Conservation (phyloP, 2,329 filamentous ascomycete species). For the Claviceps africana region DNA sequence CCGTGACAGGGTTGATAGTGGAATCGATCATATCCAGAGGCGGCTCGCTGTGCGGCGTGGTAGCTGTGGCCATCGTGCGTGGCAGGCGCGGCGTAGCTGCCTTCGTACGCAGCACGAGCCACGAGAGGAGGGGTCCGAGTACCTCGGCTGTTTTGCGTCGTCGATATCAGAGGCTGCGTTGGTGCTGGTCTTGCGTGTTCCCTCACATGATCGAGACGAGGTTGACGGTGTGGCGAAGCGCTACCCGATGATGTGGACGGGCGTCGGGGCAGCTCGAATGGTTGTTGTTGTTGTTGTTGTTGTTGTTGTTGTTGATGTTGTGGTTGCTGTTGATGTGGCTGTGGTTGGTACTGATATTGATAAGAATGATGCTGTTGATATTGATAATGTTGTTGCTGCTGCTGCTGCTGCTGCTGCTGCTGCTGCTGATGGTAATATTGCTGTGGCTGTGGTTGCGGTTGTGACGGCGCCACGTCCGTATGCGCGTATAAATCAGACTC, state of each 20-base stretch:
- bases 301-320: neutral
- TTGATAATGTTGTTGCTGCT: neutral
- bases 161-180: slow-evolving; percentile 32
- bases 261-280: slow-evolving; percentile 23
- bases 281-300: neutral
- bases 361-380: too few relatives aligned
- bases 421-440: neutral
- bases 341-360: neutral
- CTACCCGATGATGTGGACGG: slow-evolving; percentile 36
- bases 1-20: slow-evolving; percentile 17
- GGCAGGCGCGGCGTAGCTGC: slow-evolving; percentile 19
- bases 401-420: neutral
- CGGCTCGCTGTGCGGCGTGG: slow-evolving; percentile 10
- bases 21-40: slow-evolving; percentile 25
- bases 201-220: slow-evolving; percentile 19
- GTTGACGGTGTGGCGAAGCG: slow-evolving; percentile 38
- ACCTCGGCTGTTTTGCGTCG: slow-evolving; percentile 17
- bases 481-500: slow-evolving; percentile 22
- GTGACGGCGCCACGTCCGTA: slow-evolving; percentile 14
- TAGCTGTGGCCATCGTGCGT: slow-evolving; percentile 12
- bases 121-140: slow-evolving; percentile 30
- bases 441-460: neutral
- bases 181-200: slow-evolving; percentile 26
- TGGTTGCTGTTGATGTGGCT: neutral
- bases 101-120: slow-evolving; percentile 32